Evolutionary conservation across 2,329 filamentous ascomycete species (phyloP).

Genomic region (Nannizziopsis arthrosporioides): DNA sequence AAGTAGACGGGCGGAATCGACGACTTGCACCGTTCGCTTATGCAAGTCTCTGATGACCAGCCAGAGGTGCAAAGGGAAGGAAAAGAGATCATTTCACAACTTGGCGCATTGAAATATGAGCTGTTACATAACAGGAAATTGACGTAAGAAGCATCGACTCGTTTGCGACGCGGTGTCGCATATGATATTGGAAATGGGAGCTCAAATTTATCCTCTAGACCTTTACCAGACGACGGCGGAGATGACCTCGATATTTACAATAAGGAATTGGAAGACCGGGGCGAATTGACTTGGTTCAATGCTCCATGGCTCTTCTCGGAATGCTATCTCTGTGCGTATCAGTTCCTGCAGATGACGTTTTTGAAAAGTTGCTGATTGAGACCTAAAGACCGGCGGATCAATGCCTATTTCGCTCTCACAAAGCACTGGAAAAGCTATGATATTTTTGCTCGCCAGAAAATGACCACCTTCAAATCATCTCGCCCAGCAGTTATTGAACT

Average conservation of each 20-base stretch:
- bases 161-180: background rate
- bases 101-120: conserved; percentile 85
- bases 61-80: conserved; percentile 59
- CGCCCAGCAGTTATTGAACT: conserved; percentile 75
- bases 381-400: conserved; percentile 54
- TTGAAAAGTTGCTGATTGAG: background rate
- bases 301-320: conserved; percentile 83
- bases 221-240: conserved; percentile 63
- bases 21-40: conserved; percentile 62
- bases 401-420: conserved; percentile 63
- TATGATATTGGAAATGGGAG: background rate
- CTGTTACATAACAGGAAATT: conserved; percentile 76
- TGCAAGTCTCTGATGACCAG: conserved; percentile 39
- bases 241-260: conserved; percentile 74
- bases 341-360: background rate
- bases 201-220: conserved; percentile 37
- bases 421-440: conserved; percentile 83
- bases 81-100: conserved; percentile 67
- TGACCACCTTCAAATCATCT: conserved; percentile 82
- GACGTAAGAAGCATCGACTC: conserved; percentile 43
- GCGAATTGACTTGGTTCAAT: conserved; percentile 67
- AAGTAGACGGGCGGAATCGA: conserved; percentile 78
- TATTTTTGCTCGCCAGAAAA: conserved; percentile 80
- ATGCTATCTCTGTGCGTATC: conserved; percentile 64
- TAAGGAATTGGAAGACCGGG: conserved; percentile 63